Evolutionary conservation across 2,329 filamentous ascomycete genomes (phyloP).

Genomic region (Volutella citrinella): DNA sequence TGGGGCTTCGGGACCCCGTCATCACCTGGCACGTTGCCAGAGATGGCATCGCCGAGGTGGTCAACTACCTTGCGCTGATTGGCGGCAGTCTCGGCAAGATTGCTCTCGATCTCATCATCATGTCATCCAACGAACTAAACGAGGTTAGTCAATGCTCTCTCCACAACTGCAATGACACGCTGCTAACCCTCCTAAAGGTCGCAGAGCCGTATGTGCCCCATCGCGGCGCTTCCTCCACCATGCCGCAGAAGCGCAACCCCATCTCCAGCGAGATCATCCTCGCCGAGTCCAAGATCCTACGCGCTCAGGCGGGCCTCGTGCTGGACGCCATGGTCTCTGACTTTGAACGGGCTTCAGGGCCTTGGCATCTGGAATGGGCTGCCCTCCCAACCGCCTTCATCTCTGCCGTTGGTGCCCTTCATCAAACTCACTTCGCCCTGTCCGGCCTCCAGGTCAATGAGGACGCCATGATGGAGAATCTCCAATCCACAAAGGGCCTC

Average conservation of each 20-base stretch:
- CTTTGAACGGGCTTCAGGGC: constrained; percentile 55
- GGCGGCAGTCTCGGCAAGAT: constrained; percentile 54
- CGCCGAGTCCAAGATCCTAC: constrained; percentile 52
- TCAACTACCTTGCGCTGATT: constrained; percentile 51
- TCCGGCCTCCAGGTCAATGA: constrained; percentile 49
- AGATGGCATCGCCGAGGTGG: constrained; percentile 51
- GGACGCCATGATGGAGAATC: constrained; percentile 47
- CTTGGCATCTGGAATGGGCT: constrained; percentile 59
- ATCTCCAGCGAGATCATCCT: no score
- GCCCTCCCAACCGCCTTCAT: constrained; percentile 54
- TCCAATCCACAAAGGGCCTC: constrained; percentile 48
- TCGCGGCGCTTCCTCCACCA: no score
- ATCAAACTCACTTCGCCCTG: constrained; percentile 52
- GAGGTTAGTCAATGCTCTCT: constrained; percentile 42
- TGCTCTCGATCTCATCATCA: constrained; percentile 54
- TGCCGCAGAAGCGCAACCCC: no score
- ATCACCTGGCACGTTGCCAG: constrained; percentile 58
- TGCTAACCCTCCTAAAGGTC: constrained; percentile 51
- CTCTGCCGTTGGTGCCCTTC: constrained; percentile 47
- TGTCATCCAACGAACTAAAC: constrained; percentile 53
- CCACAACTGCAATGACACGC: constrained; percentile 54
- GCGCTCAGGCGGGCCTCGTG: constrained; percentile 48
- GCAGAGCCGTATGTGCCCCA: no score
- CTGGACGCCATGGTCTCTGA: constrained; percentile 57
- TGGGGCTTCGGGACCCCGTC: constrained; percentile 45